Conservation (phyloP, 1,284 basidiomycete species). For the Thelephora terrestris region DNA sequence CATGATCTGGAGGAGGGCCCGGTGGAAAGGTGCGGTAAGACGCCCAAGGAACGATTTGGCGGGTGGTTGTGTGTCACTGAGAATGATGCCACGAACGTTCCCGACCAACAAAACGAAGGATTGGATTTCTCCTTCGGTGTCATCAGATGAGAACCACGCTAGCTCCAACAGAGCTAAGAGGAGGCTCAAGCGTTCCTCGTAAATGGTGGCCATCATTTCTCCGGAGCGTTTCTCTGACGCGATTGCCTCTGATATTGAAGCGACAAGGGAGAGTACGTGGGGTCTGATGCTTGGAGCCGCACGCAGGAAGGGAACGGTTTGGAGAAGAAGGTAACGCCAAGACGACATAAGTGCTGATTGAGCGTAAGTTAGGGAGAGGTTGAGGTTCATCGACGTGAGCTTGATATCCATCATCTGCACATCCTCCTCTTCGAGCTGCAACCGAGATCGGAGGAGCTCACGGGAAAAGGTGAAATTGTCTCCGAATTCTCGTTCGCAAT, state of each 20-base stretch:
- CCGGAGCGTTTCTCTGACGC: slow-evolving; percentile 66
- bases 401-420: slow-evolving; percentile 35
- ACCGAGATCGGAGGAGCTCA: slow-evolving; percentile 39
- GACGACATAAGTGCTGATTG: slow-evolving; percentile 68
- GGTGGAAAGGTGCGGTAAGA: slow-evolving; percentile 66
- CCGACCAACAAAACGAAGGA: slow-evolving; percentile 54
- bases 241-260: slow-evolving; percentile 56
- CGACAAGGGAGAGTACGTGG: slow-evolving; percentile 48
- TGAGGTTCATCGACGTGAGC: slow-evolving; percentile 66
- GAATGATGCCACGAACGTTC: slow-evolving; percentile 56
- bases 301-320: slow-evolving; percentile 54
- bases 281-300: slow-evolving; percentile 43
- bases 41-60: slow-evolving; percentile 64
- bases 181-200: slow-evolving; percentile 66
- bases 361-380: slow-evolving; percentile 76
- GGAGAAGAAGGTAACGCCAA: slow-evolving; percentile 68
- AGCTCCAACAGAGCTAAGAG: slow-evolving; percentile 71
- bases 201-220: slow-evolving; percentile 79
- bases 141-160: slow-evolving; percentile 61
- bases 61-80: slow-evolving; percentile 69
- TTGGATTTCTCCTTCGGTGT: slow-evolving; percentile 43
- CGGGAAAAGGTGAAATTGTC: slow-evolving; percentile 68
- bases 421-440: slow-evolving; percentile 33
- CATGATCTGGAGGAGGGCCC: slow-evolving; percentile 67
- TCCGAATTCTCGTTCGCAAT: slow-evolving; percentile 69